Evolutionary conservation across 2,329 filamentous ascomycete genomes (phyloP).

Genomic region (Alternaria rosae): DNA sequence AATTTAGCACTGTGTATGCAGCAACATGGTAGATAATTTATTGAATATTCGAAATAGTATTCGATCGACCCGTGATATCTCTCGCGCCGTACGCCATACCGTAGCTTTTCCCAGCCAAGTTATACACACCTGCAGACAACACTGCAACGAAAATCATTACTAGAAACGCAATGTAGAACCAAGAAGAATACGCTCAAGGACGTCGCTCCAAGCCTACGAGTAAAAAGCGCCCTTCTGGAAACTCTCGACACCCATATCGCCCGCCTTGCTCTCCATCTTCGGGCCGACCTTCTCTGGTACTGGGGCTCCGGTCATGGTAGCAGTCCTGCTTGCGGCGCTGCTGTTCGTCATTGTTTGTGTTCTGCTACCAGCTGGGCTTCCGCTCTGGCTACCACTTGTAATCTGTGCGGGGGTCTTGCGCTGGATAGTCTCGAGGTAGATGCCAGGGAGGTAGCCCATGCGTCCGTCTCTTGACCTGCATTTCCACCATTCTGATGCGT

Average conservation of each 20-base stretch:
- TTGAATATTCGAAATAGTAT: not conserved
- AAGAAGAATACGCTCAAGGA: constrained; percentile 16
- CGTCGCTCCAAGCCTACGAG: constrained; percentile 55
- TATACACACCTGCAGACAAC: constrained; percentile 14
- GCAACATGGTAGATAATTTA: not conserved
- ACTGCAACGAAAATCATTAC: not conserved
- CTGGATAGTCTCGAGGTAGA: constrained; percentile 83
- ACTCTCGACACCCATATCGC: constrained; percentile 71
- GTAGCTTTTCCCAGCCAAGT: constrained; percentile 34
- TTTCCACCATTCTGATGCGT: constrained; percentile 95
- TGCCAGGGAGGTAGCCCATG: constrained; percentile 89
- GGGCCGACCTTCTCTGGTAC: constrained; percentile 54
- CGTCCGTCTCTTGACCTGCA: constrained; percentile 89
- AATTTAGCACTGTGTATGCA: not conserved
- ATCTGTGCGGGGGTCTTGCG: constrained; percentile 59
- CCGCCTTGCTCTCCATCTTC: constrained; percentile 64
- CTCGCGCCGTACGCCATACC: constrained; percentile 20
- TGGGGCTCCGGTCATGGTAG: constrained; percentile 55
- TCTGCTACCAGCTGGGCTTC: constrained; percentile 56
- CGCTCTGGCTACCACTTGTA: constrained; percentile 50
- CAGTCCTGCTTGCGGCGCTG: constrained; percentile 49
- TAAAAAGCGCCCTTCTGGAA: constrained; percentile 76
- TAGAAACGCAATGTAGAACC: constrained; percentile 15
- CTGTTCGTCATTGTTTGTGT: constrained; percentile 64
- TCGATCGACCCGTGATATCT: constrained; percentile 18